Base-by-base conservation (phyloP, 2,329 filamentous ascomycete species). In the Diplodia scrobiculata region DNA sequence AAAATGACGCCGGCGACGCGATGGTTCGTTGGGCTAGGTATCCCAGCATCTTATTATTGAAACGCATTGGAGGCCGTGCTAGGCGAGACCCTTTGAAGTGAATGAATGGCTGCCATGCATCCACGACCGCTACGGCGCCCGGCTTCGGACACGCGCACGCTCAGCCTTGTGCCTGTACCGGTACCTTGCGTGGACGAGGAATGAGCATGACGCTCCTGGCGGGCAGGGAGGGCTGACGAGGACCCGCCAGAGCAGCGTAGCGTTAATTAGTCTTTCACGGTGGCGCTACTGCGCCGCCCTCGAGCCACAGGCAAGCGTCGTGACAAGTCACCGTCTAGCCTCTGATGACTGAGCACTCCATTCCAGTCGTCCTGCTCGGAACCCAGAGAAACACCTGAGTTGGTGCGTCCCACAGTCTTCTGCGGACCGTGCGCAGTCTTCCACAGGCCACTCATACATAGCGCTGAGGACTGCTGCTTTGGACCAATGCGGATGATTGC, bases 1-100 rank as follows among this genome's bases (percentile, higher is more conserved):
- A 62, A 60, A 59, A 38, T n/a, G 29, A 50, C 58, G 58, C 21
- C 55, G 55, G 55, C 38, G 55, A 38, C 25, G 55, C 38, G 14
- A 17, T 19, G 45, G 36, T 50, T 51, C 45, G 58, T 32, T n/a
- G 45, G 27, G 41, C 45, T 36, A 25, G 29, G 29, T 32, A 32
- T 32, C 45, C 58, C 29, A 50, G 58, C 45, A 13, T 38, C 25
- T 25, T 25, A 34, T 45, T 32, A 34, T 45, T 32, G 58, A 62
- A 60, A 60, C 58, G 41, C 58, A 34, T 50, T 50, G 45, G 58
- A 50, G 48, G 48, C 58, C 25, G 21, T 27, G 55, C 27, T 11
- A 45, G 55, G 38, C 55, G 29, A 48, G 25, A 32, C n/a, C n/a
- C 41, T 48, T 45, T 27, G 55, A 27, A 25, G 19, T 7, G 34